Evolutionary conservation across 768 basidiomycete genomes (phyloP), one percentile per base, ranked within the genome.

Genomic region (Nidula microcarpa): DNA sequence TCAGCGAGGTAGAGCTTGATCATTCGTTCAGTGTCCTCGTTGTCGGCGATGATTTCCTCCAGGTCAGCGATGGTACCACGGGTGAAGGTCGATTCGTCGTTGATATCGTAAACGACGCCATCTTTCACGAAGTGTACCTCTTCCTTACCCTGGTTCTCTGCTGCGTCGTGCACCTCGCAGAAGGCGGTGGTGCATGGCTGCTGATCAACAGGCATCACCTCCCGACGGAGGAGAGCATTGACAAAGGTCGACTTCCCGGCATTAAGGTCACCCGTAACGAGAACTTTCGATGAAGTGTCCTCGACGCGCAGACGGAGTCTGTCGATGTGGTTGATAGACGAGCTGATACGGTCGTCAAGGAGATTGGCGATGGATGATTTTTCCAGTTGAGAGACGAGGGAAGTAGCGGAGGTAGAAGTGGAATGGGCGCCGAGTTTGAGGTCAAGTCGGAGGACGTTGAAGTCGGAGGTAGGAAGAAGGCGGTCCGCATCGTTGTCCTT

Each of bases 211-310:
- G 97, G 94, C 89, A 99, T 92, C 43, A 97, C 85, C 63, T 91
- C 84, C 5, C 94, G 81, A 45, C 94, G 79, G 4, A 99, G 83
- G 34, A 99, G 76, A 4, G 96, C 92, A 64, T 99, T 99, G 66
- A 99, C 93, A 65, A 99, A 91, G 0, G 97, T 98, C 16, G 94
- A 97, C 72, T 99, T 99, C 62, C 97, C 97, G 35, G 97, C 90
- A 67, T 99, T 99, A 54, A 99, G 79, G 67, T 99, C 97, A 55
- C 97, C 97, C 18, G 97, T 98, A 54, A 99, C 94, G 57, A 99
- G 85, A 48, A 99, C 94, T 68, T 97, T 93, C 62, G 94, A 96
- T 1, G 92, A 89, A 5, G 86, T 93, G 68, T 98, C 95, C 66
- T 89, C 78, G 11, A 98, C 86, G 39, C 97, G 91, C 48, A 82